These are phyloP conservation scores for Hypoxylon sp. DNA, from an alignment of 2,329 filamentous ascomycete genomes.

Conservation along the genomic window DNA sequence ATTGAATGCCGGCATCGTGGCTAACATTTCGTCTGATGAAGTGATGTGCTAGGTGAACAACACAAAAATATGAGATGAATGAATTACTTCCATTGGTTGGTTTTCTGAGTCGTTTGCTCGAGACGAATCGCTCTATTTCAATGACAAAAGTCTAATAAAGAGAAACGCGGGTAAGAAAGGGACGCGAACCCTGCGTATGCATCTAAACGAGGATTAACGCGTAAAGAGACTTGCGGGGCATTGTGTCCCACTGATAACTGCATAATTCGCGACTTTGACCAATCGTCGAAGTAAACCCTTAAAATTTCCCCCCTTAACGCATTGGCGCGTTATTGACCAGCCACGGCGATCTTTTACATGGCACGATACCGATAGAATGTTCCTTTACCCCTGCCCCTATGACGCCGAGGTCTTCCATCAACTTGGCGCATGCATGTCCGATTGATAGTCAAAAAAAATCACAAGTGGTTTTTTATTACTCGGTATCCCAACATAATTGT, in stretches of 20 bases:
- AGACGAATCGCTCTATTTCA: conserved; percentile 2
- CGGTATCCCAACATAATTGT: conserved; percentile 47
- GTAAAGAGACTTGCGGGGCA: conserved; percentile 46
- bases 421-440: conserved; percentile 35
- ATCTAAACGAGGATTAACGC: conserved; percentile 44
- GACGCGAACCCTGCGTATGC: conserved; percentile 40
- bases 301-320: background rate
- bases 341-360: conserved; percentile 31
- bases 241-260: conserved; percentile 6
- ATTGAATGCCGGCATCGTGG: conserved; percentile 59
- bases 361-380: conserved; percentile 37
- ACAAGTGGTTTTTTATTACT: conserved; percentile 44
- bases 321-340: conserved; percentile 13
- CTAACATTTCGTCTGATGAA: conserved; percentile 53
- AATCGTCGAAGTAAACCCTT: background rate
- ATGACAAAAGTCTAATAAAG: conserved; percentile 26
- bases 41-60: conserved; percentile 4
- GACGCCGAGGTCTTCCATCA: conserved; percentile 46
- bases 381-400: conserved; percentile 43
- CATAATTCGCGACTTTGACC: conserved; percentile 18
- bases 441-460: conserved; percentile 38
- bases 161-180: conserved; percentile 33
- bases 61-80: conserved; percentile 11
- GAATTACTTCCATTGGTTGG: conserved; percentile 3
- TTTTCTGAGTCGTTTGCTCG: background rate